Base-by-base conservation (phyloP, 257 asterid species). In the Coffea eugenioides region DNA sequence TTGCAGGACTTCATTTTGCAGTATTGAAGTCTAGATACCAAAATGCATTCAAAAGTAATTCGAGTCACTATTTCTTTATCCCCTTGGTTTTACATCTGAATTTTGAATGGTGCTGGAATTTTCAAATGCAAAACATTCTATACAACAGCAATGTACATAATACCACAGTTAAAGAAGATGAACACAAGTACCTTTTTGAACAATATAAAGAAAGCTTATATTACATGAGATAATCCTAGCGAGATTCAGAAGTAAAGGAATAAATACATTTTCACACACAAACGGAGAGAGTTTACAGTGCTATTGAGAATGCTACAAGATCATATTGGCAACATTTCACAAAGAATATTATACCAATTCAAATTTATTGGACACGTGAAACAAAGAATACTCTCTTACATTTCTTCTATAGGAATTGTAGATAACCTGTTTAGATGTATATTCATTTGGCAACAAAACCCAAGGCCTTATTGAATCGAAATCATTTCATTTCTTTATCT, bases 391-490 rank as follows among this genome's bases (percentile, higher is more conserved):
- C 21, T 41, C 43, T 45, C 68, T 57, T 62, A 69, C 84, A 76
- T 61, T 61, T 21, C 57, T 41, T 66, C 54, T 31, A 56, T 56
- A 45, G 39, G 69, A 56, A 27, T 69, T 74, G 21, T 46, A 61
- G 62, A 34, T 23, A 41, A 76, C 71, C 79, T 62, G 71, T 64
- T 76, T 75, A 75, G 6, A 57, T 21, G 45, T 8, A 0, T 14
- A 51, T 74, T 54, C 77, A 54, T 39, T 39, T 66, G 80, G 78
- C 83, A 75, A 75, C 67, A 82, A 82, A 68, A 77, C 83, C 80
- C 9, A 7, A 52, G 41, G 77, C 83, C 80, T 83, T 83, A 83
- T 74, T 83, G 7, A 27, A 62, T 48, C 9, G 23, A 16, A 54
- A 51, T 39, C 23, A 71, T 56, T 54, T 69, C 25, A 39, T 31